Percentiles rank a stretch among this genome's conserved stretches.
Conservation (phyloP, 257 asterid species). For the Salvia hispanica region DNA sequence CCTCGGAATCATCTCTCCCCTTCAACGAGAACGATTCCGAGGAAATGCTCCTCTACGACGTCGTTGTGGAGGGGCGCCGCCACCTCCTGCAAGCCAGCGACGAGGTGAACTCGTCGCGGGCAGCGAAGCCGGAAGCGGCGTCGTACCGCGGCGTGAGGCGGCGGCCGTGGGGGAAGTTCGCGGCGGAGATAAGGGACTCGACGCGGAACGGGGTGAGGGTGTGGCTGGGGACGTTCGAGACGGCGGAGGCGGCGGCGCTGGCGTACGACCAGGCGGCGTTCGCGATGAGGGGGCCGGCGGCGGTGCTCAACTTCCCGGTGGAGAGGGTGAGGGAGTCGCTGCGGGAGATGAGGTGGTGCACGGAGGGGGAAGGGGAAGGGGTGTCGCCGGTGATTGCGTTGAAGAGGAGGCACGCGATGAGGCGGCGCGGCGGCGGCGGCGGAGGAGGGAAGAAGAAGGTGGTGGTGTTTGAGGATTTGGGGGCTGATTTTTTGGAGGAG, state of each 20-base stretch:
- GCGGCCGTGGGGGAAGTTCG: too few relatives aligned
- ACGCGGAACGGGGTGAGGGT: too few relatives aligned
- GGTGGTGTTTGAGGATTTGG: constrained; percentile 82
- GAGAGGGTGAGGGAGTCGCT: constrained; percentile 41
- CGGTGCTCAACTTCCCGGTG: constrained; percentile 61
- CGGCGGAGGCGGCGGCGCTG: constrained; percentile 44
- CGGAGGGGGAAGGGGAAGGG: constrained; percentile 37
- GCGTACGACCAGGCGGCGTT: constrained; percentile 93
- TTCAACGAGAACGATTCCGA: constrained; percentile 50
- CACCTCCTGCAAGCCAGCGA: constrained; percentile 31
- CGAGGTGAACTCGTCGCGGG: constrained; percentile 41
- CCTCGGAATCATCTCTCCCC: constrained; percentile 39
- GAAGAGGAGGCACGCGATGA: constrained; percentile 64
- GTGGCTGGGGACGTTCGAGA: too few relatives aligned
- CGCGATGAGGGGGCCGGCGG: constrained; percentile 61
- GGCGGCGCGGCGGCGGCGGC: constrained; percentile 33
- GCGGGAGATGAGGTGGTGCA: constrained; percentile 43
- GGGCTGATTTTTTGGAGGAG: constrained; percentile 70
- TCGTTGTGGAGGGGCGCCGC: constrained; percentile 36
- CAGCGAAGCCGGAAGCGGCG: constrained; percentile 39
- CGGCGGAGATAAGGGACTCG: too few relatives aligned
- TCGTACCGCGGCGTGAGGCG: constrained; percentile 61
- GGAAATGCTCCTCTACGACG: constrained; percentile 46
- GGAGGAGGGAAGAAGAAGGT: constrained; percentile 36
- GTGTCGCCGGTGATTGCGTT: constrained; percentile 74